Conservation (phyloP, 1,139 yeast species). For the Geotrichum histeridarum region DNA sequence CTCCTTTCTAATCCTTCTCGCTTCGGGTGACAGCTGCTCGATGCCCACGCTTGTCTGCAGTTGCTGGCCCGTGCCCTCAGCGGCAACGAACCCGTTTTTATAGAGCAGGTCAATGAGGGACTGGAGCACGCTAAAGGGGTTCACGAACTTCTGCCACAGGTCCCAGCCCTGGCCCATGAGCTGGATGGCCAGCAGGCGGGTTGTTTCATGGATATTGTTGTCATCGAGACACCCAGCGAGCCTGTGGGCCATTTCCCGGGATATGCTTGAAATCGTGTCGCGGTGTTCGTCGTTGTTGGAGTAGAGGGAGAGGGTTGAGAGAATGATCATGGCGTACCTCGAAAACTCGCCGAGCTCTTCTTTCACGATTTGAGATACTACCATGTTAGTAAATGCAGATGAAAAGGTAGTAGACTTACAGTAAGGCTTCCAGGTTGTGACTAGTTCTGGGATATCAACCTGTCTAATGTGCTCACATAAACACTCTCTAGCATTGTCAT, state of each 20-base stretch:
- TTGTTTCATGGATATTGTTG: not conserved
- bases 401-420: not conserved
- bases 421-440: constrained; percentile 11
- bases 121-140: constrained; percentile 27
- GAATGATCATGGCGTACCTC: constrained; percentile 11
- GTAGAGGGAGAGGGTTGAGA: constrained; percentile 6
- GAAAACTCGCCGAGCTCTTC: constrained; percentile 5
- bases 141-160: constrained; percentile 28
- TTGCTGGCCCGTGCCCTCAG: constrained; percentile 3
- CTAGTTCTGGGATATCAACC: constrained; percentile 1
- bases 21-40: constrained; percentile 1
- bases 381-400: not conserved
- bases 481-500: constrained; percentile 19
- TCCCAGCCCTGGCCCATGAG: constrained; percentile 31
- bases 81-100: constrained; percentile 23
- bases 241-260: constrained; percentile 14
- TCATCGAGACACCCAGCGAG: constrained; percentile 8
- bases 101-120: constrained; percentile 24
- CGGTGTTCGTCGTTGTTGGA: not conserved
- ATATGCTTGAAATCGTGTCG: not conserved
- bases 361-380: not conserved
- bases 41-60: not conserved
- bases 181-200: constrained; percentile 23
- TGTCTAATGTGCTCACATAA: constrained; percentile 21
- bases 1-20: constrained; percentile 5